These are phyloP conservation scores for Rhodosporidiobolus sp. DNA, from an alignment of 768 basidiomycete genomes.

Conservation along the genomic window DNA sequence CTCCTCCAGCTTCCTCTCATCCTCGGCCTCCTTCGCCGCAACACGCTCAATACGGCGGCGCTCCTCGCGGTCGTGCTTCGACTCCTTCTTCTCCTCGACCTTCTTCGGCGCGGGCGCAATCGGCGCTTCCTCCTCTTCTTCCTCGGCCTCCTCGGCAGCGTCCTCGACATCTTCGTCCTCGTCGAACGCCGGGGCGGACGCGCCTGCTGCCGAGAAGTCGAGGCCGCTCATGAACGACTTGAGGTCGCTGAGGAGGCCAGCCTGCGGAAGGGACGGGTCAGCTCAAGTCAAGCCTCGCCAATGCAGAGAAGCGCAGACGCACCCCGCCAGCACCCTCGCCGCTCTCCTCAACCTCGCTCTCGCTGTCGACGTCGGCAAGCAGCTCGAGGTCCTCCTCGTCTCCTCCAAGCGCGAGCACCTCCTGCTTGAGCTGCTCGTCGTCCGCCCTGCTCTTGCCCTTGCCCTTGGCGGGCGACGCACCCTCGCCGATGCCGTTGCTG, in stretches of 20 bases:
- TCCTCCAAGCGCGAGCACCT: conserved; percentile 55
- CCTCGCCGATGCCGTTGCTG: neutral
- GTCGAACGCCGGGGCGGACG: conserved; percentile 36
- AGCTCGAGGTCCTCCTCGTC: conserved; percentile 56
- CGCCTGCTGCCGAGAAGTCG: conserved; percentile 44
- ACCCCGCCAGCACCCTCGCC: conserved; percentile 32
- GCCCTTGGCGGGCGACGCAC: neutral
- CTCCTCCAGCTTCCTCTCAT: neutral
- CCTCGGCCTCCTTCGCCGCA: conserved; percentile 11
- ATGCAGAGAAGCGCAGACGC: neutral
- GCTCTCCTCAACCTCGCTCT: conserved; percentile 42
- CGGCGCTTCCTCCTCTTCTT: conserved; percentile 44
- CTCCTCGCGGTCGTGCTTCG: conserved; percentile 31
- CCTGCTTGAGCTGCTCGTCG: conserved; percentile 38
- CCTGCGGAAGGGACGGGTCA: conserved; percentile 45
- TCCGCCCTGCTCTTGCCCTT: neutral
- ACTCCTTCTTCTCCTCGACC: conserved; percentile 15
- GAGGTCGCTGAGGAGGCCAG: conserved; percentile 54
- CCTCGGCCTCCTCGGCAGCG: conserved; percentile 17
- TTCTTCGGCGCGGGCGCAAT: conserved; percentile 44
- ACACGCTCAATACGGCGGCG: conserved; percentile 23
- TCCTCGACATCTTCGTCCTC: conserved; percentile 43
- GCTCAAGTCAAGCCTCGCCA: neutral
- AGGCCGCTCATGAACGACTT: conserved; percentile 53
- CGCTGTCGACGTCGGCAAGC: conserved; percentile 52